Conservation (phyloP, 768 basidiomycete genomes). For the Pholiota microspora region DNA sequence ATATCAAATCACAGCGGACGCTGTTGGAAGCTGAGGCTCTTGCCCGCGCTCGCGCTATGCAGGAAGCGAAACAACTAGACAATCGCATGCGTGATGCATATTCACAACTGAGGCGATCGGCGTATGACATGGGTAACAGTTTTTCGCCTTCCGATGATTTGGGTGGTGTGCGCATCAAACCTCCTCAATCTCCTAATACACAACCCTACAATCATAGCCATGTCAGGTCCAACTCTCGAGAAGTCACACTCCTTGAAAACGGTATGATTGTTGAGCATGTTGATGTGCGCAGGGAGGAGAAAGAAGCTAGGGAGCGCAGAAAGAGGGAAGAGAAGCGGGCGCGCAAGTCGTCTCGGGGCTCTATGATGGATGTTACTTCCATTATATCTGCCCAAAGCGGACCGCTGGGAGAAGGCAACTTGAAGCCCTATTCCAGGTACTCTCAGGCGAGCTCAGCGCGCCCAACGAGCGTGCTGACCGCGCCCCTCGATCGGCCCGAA, state of each 20-base stretch:
- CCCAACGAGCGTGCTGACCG: constrained; percentile 61
- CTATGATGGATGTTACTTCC: constrained; percentile 68
- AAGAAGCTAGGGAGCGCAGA: constrained; percentile 67
- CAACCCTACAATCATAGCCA: constrained; percentile 37
- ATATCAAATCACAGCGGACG: constrained; percentile 78
- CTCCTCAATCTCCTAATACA: constrained; percentile 45
- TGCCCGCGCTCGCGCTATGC: constrained; percentile 74
- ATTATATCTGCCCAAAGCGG: constrained; percentile 67
- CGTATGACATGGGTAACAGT: constrained; percentile 61
- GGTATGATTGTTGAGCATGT: constrained; percentile 90
- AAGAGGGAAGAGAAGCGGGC: constrained; percentile 70
- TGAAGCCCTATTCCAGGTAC: constrained; percentile 62
- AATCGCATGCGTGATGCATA: constrained; percentile 79
- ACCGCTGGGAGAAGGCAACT: constrained; percentile 55
- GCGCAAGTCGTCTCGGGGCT: constrained; percentile 72
- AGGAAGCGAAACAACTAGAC: constrained; percentile 75
- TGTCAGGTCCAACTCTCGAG: constrained; percentile 56
- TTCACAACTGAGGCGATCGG: constrained; percentile 74
- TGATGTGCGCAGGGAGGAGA: constrained; percentile 77
- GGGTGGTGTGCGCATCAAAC: constrained; percentile 70
- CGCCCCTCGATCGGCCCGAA: constrained; percentile 57
- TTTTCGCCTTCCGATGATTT: constrained; percentile 52
- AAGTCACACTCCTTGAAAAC: constrained; percentile 81
- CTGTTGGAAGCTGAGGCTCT: constrained; percentile 81
- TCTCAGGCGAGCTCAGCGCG: constrained; percentile 50